Base-by-base conservation (phyloP, 108 stramenopile species). In the Nitzschia palea region DNA sequence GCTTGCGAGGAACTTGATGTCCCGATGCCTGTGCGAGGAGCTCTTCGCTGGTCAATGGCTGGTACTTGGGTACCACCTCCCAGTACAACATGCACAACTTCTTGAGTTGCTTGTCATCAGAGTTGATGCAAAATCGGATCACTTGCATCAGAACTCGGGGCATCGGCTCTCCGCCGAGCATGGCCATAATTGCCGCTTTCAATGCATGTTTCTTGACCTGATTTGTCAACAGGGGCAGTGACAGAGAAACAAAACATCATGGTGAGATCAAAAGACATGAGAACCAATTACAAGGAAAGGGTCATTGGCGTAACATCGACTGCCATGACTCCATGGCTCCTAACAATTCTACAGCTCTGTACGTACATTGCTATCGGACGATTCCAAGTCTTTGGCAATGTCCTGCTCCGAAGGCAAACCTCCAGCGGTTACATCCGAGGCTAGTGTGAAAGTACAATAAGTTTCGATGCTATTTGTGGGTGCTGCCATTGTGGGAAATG, bases 41-140 rank as follows among this genome's bases (percentile, higher is more conserved):
- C 53, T 90, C 89, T 32, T 94, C 93, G 0, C 83, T 78, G 18
- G 88, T 82, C 42, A 88, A 79, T 44, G 90, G 89, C 78, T 93
- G 90, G 68, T 96, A 95, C 80, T 97, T 98, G 36, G 94, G 94
- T 18, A 99, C 98, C 35, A 98, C 94, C 70, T 99, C 99, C 98
- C 98, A 99, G 81, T 98, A 99, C 62, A 99, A 71, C 97, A 98
- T 99, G 47, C 96, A 83, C 12, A 98, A 84, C 76, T 99, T 99
- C 77, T 99, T 98, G 28, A 99, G 81, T 62, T 93, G 95, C 74
- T 99, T 97, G 83, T 98, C 97, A 27, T 98, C 91, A 5, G 91
- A 92, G 72, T 97, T 98, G 77, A 97, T 96, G 82, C 98, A 99
- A 82, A 96, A 98, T 23, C 98, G 96, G 54, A 99, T 97, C 31